Evolutionary conservation across 768 basidiomycete genomes (phyloP), one percentile per base, ranked within the genome.

Genomic region (Lactarius deliciosus): DNA sequence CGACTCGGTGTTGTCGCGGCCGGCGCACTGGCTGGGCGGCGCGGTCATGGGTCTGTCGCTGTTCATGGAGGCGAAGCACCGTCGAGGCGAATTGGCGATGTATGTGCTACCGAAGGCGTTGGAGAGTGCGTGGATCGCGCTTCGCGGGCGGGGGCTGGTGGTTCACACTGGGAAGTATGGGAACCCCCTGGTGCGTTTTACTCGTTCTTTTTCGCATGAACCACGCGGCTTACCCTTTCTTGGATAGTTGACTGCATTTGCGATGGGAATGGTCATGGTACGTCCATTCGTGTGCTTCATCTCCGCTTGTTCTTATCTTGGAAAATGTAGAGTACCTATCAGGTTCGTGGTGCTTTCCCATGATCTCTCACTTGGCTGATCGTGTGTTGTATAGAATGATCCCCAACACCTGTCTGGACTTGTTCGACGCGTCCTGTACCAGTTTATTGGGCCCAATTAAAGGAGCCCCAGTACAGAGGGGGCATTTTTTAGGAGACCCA

Each of bases 51-150:
- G 92, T 15, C 71, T 96, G 13, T 83, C 92, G 9, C 77, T 98
- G 57, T 86, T 97, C 64, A 83, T 96, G 3, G 96, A 98, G 73
- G 95, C 93, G 73, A 88, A 85, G 78, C 83, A 89, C 72, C 82
- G 96, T n/a, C 83, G 95, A 5, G 90, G 86, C 1, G 96, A 98
- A 77, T 79, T 98, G 69, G 94, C 95, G 68, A 92, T 94, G 94
- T 94, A 90, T 74, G 89, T 88, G 1, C 77, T 98, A 30, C 96
- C 96, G 5, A 92, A 94, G 75, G 92, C 86, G 0, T 75, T 98
- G 41, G 95, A 98, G 79, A 92, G 92, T 62, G 85, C 85, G n/a
- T 98, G 94, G 95, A 81, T 88, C 0, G 86, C 87, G 73, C 85
- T 88, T 10, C 77, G 91, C 30, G 90, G 90, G 16, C 85, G 87